Conservation (phyloP, 305 asterid genomes). For the Nicotiana rustica region DNA sequence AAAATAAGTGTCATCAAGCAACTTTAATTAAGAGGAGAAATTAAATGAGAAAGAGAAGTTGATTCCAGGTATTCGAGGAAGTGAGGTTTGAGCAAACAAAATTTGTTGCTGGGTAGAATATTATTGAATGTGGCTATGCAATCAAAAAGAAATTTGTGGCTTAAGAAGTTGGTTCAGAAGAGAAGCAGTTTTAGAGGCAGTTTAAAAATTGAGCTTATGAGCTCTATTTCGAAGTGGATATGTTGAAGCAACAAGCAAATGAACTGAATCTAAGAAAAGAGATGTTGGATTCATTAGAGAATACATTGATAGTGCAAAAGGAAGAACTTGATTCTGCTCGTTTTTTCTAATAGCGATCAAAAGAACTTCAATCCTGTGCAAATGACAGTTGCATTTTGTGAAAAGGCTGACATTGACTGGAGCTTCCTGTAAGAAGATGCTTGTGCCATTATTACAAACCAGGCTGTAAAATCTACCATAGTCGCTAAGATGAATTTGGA, state of each 20-base stretch:
- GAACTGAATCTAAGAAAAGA: neutral
- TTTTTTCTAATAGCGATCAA: neutral
- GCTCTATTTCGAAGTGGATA: neutral
- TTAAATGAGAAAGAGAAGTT: neutral
- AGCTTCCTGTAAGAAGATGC: neutral
- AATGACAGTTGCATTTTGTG: neutral
- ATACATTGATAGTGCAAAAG: neutral
- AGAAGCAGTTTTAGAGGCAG: neutral
- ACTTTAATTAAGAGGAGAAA: neutral
- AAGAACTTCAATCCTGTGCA: neutral
- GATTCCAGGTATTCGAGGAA: neutral
- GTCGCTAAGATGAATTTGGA: neutral
- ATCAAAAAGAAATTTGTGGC: neutral
- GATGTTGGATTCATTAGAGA: neutral
- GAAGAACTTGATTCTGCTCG: neutral
- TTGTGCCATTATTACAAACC: too few species aligned
- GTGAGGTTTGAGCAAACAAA: neutral
- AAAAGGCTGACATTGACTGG: neutral
- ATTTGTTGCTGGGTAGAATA: neutral
- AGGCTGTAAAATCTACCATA: neutral
- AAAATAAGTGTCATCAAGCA: neutral
- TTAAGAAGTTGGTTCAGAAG: neutral
- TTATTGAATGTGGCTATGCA: neutral
- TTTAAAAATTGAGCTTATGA: neutral
- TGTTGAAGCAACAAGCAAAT: neutral